Evolutionary conservation across 768 basidiomycete genomes (phyloP).

Genomic region (Calocybe indica): DNA sequence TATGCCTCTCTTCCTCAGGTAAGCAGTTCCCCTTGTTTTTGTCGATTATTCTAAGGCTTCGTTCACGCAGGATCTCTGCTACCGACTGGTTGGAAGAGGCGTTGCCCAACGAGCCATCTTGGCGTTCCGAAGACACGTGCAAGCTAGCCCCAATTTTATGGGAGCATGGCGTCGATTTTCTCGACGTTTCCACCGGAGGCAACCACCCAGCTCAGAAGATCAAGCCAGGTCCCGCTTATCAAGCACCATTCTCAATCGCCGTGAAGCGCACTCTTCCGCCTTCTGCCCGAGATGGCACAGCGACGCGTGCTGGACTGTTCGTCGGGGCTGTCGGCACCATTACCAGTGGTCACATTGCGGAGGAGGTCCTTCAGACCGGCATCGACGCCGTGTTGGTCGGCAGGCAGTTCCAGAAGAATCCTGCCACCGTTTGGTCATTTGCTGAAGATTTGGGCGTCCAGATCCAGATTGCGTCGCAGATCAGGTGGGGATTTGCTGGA

Average conservation of each 20-base stretch:
- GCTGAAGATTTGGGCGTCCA: constrained; percentile 50
- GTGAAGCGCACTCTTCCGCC: constrained; percentile 39
- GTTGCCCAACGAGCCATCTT: constrained; percentile 53
- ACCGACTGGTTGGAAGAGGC: constrained; percentile 68
- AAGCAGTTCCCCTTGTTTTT: constrained; percentile 9
- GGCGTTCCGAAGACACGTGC: constrained; percentile 67
- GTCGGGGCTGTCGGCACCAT: constrained; percentile 52
- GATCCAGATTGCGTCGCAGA: constrained; percentile 43
- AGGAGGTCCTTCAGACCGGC: constrained; percentile 49
- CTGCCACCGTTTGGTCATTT: constrained; percentile 43
- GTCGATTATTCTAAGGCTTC: not conserved
- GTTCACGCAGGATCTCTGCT: constrained; percentile 46
- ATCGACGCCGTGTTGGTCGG: constrained; percentile 57
- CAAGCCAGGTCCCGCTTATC: constrained; percentile 33
- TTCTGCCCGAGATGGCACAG: constrained; percentile 14
- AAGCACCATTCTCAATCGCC: constrained; percentile 49
- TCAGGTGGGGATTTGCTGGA: constrained; percentile 47
- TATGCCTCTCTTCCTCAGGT: constrained; percentile 73
- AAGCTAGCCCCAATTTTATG: constrained; percentile 52
- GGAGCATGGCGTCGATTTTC: constrained; percentile 64
- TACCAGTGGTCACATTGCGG: constrained; percentile 46
- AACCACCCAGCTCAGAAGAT: constrained; percentile 37
- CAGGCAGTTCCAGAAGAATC: constrained; percentile 56
- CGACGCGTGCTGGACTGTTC: constrained; percentile 17
- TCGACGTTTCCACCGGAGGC: constrained; percentile 71